phyloP scores from a whole-genome alignment of 2,329 filamentous ascomycete genomes.

The Ophiostoma pallidulum region DNA sequence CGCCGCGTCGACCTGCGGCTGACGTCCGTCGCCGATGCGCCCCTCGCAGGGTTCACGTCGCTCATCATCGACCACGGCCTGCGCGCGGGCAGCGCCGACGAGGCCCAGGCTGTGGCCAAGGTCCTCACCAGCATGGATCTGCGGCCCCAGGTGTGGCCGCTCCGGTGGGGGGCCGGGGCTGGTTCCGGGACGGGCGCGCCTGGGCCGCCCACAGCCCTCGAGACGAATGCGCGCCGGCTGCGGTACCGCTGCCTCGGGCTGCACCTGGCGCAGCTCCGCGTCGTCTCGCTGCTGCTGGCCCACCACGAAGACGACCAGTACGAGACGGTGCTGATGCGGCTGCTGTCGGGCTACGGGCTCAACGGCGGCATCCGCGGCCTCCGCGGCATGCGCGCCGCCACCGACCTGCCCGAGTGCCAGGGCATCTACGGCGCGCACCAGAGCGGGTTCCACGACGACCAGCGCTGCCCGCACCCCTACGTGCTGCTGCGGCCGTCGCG shows the following conservation, averaged over 20 bases:
- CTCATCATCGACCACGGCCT: conserved; percentile 50
- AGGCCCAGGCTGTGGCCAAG: conserved; percentile 39
- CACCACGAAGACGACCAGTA: conserved; percentile 89
- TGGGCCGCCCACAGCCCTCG: conserved; percentile 52
- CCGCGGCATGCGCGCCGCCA: conserved; percentile 54
- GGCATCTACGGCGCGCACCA: conserved; percentile 62
- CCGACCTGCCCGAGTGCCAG: conserved; percentile 75
- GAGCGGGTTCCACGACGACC: conserved; percentile 49
- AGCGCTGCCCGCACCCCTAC: conserved; percentile 26
- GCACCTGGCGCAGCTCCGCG: conserved; percentile 42
- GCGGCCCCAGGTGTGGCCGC: conserved; percentile 16
- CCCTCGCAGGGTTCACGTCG: conserved; percentile 31
- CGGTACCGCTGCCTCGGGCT: conserved; percentile 64
- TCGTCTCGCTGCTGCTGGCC: conserved; percentile 60
- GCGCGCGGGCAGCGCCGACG: conserved; percentile 40
- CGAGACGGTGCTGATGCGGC: conserved; percentile 77
- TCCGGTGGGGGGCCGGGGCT: conserved; percentile 42
- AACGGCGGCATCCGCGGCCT: conserved; percentile 60
- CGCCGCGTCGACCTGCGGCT: conserved; percentile 24
- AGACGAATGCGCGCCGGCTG: conserved; percentile 62
- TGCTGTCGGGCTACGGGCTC: conserved; percentile 57
- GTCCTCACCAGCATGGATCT: conserved; percentile 29
- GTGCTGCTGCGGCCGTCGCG: conserved; percentile 27
- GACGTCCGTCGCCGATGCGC: conserved; percentile 40
- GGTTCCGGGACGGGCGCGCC: conserved; percentile 19